A percentile compares a stretch with the other conserved stretches of the same genome.
phyloP scores from a whole-genome alignment of 192 early-diverging fungal species.

The Coemansia erecta region DNA sequence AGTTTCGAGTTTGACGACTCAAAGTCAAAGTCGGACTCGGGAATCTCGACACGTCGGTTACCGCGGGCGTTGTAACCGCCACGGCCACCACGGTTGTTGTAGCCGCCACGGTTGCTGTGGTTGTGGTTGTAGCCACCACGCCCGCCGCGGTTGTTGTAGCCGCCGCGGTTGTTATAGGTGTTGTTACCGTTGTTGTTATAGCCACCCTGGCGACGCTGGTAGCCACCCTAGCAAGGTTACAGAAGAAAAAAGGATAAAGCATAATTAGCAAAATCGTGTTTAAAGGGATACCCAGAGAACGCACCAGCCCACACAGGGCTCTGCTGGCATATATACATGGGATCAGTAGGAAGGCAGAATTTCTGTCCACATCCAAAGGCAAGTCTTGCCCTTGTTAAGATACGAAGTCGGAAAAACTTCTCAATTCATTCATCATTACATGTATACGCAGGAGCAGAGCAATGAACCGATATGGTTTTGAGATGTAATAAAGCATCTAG shows the following conservation, averaged over 20 bases:
- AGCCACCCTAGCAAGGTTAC: constrained; percentile 16
- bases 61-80: constrained; percentile 37
- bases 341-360: constrained; percentile 57
- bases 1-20: constrained; percentile 95
- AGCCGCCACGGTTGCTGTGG: constrained; percentile 23
- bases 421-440: constrained; percentile 21
- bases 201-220: constrained; percentile 38
- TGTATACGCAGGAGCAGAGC: not conserved
- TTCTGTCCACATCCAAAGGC: constrained; percentile 38
- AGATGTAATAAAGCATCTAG: not conserved
- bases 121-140: constrained; percentile 16
- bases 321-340: not conserved
- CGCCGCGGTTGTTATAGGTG: constrained; percentile 18
- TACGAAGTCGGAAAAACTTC: constrained; percentile 36
- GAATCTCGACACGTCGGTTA: constrained; percentile 56
- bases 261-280: not conserved
- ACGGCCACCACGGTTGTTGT: constrained; percentile 36
- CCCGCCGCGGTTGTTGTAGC: constrained; percentile 24
- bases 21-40: constrained; percentile 92
- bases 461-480: not conserved
- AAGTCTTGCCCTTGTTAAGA: constrained; percentile 11
- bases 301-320: too few relatives aligned
- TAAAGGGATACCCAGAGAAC: not conserved
- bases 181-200: not conserved
- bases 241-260: not conserved